These are phyloP conservation scores for Sporothrix variecibatus DNA, from an alignment of 2,329 filamentous ascomycete species.

Conservation along the genomic window DNA sequence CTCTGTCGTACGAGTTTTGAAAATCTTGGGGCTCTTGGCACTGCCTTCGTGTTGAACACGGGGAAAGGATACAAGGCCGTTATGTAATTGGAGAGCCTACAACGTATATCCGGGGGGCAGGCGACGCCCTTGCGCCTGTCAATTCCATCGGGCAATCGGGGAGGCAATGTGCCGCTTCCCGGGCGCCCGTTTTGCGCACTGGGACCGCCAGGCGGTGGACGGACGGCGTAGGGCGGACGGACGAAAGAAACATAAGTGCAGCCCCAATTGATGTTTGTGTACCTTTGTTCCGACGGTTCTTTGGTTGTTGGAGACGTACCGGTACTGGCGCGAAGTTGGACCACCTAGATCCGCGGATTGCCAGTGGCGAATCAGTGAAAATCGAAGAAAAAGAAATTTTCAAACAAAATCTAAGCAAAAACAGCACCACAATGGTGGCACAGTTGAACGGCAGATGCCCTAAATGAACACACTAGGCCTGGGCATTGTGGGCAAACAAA, in stretches of 20 bases:
- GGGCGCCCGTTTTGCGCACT: not conserved
- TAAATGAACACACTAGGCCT: not conserved
- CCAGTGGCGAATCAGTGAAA: not conserved
- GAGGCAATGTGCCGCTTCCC: not conserved
- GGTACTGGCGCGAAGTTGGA: not conserved
- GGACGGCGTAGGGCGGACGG: not conserved
- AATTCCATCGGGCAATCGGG: not conserved
- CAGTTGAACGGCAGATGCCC: not conserved
- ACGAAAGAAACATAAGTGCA: slow-evolving; percentile 4
- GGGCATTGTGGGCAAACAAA: not conserved
- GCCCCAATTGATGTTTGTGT: not conserved
- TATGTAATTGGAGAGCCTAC: not conserved
- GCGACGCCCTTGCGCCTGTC: not conserved
- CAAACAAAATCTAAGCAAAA: not conserved
- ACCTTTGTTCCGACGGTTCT: not conserved
- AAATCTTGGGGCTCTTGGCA: not conserved
- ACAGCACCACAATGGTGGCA: not conserved
- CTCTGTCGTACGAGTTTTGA: not conserved
- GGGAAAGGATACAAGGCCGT: not conserved
- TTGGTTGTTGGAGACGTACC: not conserved
- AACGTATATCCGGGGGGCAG: not conserved
- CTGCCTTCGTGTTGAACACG: not conserved
- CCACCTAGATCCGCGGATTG: not conserved
- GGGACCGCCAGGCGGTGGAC: not conserved
- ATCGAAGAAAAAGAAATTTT: not conserved